Evolutionary conservation across 208 protist genomes (phyloP).

Genomic region (Porcisia hertigi): DNA sequence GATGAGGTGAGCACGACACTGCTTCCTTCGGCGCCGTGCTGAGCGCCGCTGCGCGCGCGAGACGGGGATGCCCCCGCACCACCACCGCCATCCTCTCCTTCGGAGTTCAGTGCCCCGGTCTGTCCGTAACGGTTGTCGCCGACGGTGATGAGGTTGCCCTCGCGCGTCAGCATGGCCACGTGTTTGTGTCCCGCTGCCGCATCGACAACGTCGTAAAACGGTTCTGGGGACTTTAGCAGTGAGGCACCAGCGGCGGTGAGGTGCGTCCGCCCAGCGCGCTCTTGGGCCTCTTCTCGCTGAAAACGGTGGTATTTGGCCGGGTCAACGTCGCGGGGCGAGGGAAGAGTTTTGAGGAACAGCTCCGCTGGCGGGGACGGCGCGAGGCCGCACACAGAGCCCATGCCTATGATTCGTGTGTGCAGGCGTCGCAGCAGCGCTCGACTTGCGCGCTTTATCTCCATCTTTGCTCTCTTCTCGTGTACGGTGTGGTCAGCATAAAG

Average conservation of each 20-base stretch:
- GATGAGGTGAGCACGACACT: slow-evolving; percentile 1
- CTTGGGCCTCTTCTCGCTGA: slow-evolving; percentile 47
- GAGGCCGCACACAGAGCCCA: slow-evolving; percentile 67
- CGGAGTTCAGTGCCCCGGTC: slow-evolving; percentile 25
- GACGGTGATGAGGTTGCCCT: slow-evolving; percentile 70
- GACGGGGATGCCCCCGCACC: neutral
- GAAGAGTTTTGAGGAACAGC: slow-evolving; percentile 77
- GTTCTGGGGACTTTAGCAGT: slow-evolving; percentile 17
- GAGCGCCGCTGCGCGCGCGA: neutral
- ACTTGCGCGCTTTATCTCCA: neutral
- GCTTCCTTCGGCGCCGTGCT: slow-evolving; percentile 2
- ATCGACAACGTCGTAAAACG: slow-evolving; percentile 32
- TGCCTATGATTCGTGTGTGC: slow-evolving; percentile 73
- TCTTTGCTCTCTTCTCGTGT: neutral
- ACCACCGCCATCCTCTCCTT: slow-evolving; percentile 7
- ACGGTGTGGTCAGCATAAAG: neutral
- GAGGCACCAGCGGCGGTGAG: neutral
- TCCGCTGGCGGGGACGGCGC: slow-evolving; percentile 58
- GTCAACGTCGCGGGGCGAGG: slow-evolving; percentile 63
- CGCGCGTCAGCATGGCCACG: slow-evolving; percentile 52
- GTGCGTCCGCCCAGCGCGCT: neutral
- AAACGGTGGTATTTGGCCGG: slow-evolving; percentile 58
- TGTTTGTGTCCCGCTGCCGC: slow-evolving; percentile 64
- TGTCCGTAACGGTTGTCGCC: slow-evolving; percentile 70
- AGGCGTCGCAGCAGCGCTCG: slow-evolving; percentile 59